Conservation (phyloP, 192 early-diverging fungal species). For the Coemansia umbellata region DNA sequence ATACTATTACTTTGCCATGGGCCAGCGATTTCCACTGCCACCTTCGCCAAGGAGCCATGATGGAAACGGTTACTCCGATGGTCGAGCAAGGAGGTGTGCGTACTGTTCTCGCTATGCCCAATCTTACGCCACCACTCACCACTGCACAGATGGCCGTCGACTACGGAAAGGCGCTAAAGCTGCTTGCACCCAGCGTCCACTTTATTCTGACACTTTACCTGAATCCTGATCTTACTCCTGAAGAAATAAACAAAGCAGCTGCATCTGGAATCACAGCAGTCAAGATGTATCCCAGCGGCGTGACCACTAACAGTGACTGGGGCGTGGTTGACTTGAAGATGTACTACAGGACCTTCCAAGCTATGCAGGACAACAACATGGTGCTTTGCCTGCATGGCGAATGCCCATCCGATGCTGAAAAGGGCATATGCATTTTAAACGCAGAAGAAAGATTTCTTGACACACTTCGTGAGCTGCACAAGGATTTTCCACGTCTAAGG, state of each 20-base stretch:
- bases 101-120: constrained; percentile 94
- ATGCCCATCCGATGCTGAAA: constrained; percentile 78
- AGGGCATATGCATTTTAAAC: constrained; percentile 91
- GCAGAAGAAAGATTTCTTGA: constrained; percentile 90
- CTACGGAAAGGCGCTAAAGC: constrained; percentile 76
- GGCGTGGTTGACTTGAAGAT: constrained; percentile 70
- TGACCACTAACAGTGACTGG: constrained; percentile 95
- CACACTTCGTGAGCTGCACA: constrained; percentile 80
- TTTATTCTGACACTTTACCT: constrained; percentile 95
- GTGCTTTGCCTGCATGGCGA: constrained; percentile 96
- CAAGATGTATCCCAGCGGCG: constrained; percentile 91
- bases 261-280: constrained; percentile 83
- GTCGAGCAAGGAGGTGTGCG: constrained; percentile 76
- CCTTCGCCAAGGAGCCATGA: constrained; percentile 87
- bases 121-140: constrained; percentile 86
- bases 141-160: constrained; percentile 81
- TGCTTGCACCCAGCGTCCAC: constrained; percentile 78
- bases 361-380: constrained; percentile 93
- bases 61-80: constrained; percentile 82
- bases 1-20: constrained; percentile 61
- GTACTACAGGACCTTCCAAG: constrained; percentile 91
- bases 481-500: constrained; percentile 86
- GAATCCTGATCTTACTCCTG: constrained; percentile 78
- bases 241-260: constrained; percentile 82
- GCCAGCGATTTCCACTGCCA: constrained; percentile 92